phyloP scores from a whole-genome alignment of 805 yeast species.

The Kuraishia hungarica region DNA sequence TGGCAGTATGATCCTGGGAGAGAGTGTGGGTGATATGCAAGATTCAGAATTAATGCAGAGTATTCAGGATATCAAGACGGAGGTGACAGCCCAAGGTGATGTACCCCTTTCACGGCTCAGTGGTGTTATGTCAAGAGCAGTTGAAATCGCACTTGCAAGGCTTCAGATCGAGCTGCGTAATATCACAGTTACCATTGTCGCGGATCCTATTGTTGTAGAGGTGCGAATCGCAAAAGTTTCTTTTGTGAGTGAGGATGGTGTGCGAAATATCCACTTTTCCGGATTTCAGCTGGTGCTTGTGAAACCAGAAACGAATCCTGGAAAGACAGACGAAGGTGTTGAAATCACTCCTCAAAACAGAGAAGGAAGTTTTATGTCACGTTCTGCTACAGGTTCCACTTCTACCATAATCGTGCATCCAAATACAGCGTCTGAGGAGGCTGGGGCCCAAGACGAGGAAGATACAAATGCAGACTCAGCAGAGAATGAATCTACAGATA shows the following conservation, averaged over 20 bases:
- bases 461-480: constrained; percentile 16
- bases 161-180: constrained; percentile 41
- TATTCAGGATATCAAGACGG: constrained; percentile 10
- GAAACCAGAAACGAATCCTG: constrained; percentile 28
- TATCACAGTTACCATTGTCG: constrained; percentile 37
- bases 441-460: constrained; percentile 3
- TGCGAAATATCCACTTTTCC: constrained; percentile 28
- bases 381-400: not conserved
- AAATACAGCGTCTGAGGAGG: not conserved
- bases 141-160: constrained; percentile 59
- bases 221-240: constrained; percentile 22
- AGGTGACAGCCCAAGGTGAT: constrained; percentile 7
- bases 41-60: constrained; percentile 8
- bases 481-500: constrained; percentile 17
- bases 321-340: constrained; percentile 10
- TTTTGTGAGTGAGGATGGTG: constrained; percentile 35
- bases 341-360: constrained; percentile 3
- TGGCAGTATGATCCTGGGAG: constrained; percentile 21
- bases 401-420: not conserved
- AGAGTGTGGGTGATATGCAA: constrained; percentile 14
- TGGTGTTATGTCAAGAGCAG: constrained; percentile 50
- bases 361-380: not conserved
- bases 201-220: constrained; percentile 32
- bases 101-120: constrained; percentile 31
- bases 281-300: constrained; percentile 32